phyloP scores from a whole-genome alignment of 805 yeast genomes.

The Yarrowia keelungensis region DNA sequence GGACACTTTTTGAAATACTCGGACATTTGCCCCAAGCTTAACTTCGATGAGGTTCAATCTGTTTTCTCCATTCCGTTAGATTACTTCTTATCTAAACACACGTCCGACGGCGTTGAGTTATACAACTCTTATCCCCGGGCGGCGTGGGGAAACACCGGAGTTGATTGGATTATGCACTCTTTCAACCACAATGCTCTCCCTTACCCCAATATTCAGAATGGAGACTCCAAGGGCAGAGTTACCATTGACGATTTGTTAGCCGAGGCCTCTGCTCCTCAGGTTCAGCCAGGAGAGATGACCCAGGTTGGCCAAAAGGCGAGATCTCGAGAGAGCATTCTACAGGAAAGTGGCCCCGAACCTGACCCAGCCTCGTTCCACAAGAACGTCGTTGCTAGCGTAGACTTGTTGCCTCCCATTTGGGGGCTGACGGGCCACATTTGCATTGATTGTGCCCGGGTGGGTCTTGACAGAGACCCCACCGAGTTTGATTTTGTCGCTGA shows the following conservation, averaged over 20 bases:
- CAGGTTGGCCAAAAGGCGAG: slow-evolving; percentile 2
- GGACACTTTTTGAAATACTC: slow-evolving; percentile 27
- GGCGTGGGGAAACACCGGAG: slow-evolving; percentile 19
- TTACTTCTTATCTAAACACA: slow-evolving; percentile 20
- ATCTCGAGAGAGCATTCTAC: neutral
- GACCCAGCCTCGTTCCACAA: slow-evolving; percentile 10
- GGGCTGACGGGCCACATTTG: slow-evolving; percentile 55
- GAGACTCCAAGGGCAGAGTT: slow-evolving; percentile 15
- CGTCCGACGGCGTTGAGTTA: neutral
- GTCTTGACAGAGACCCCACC: slow-evolving; percentile 47
- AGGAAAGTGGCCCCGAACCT: slow-evolving; percentile 26
- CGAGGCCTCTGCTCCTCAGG: slow-evolving; percentile 20
- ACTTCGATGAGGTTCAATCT: slow-evolving; percentile 40
- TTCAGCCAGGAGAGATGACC: slow-evolving; percentile 16
- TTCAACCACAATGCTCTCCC: slow-evolving; percentile 31
- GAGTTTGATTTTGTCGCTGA: slow-evolving; percentile 30
- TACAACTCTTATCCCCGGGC: slow-evolving; percentile 25
- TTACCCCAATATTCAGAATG: slow-evolving; percentile 7
- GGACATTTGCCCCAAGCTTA: slow-evolving; percentile 40
- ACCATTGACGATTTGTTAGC: slow-evolving; percentile 19
- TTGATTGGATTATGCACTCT: slow-evolving; percentile 37
- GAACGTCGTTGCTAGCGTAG: neutral
- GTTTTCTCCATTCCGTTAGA: slow-evolving; percentile 40
- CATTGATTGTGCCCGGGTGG: slow-evolving; percentile 52
- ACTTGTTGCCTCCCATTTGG: slow-evolving; percentile 48